Base-by-base conservation (phyloP, 805 yeast genomes). In the Saturnispora quitensis region DNA sequence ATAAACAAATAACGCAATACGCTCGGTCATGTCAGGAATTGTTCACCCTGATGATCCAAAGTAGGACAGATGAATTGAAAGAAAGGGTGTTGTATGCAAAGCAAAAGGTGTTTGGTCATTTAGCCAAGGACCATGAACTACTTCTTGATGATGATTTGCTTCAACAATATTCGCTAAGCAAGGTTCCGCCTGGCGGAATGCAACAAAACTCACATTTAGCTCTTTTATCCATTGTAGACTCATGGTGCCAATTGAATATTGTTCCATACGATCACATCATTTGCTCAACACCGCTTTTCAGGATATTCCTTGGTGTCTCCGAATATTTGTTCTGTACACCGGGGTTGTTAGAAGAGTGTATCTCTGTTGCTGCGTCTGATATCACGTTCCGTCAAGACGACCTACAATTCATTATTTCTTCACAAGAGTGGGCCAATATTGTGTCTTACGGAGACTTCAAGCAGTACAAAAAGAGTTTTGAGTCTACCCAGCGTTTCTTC, bases 251-350 rank as follows among this genome's bases (percentile, higher is more conserved):
- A 56, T 69, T 88, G 43, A 85, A 84, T 1, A 89, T 93, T 42
- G 84, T 86, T 35, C 99, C 99, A 4, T 91, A 93, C 63, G 97
- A 91, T 65, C 99, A 93, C 68, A 90, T 91, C 69, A 90, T 91
- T 53, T 91, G 98, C 64, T 87, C 97, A 1, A 93, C 99, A 0
- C 99, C 99, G 36, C 58, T 86, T 31, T 93, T 91, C 64, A 77
- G 98, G 64, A 89, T 93, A 40, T 89, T 93, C 68, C 73, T 93
- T 40, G 98, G 98, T 44, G 97, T 93, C 24, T 80, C 96, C 0
- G 97, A 93, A 64, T 91, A 89, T 65, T 70, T 93, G 33, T 93
- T 91, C 65, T 81, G 95, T 61, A 80, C 89, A 0, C 91, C 93
- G 0, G 86, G 84, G 1, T 67, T 91, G 36, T 69, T 93, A n/a